phyloP scores from a whole-genome alignment of 2,329 filamentous ascomycete species.

The Stachybotrys echinatus region DNA sequence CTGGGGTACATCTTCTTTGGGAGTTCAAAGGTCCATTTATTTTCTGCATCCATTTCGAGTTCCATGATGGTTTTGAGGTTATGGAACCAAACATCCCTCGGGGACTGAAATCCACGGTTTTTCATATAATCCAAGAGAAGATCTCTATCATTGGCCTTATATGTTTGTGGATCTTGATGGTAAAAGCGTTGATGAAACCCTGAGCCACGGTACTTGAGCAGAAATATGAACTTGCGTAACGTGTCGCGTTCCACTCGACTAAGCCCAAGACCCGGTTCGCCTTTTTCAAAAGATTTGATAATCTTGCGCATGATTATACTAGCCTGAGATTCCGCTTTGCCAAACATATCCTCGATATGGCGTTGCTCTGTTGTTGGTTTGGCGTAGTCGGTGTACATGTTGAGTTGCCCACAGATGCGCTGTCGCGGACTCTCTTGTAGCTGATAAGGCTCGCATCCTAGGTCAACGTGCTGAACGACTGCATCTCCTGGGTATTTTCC shows the following conservation, averaged over 20 bases:
- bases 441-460: slow-evolving; percentile 6
- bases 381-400: slow-evolving; percentile 19
- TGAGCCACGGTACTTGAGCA: slow-evolving; percentile 37
- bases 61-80: slow-evolving; percentile 18
- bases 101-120: slow-evolving; percentile 11
- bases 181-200: slow-evolving; percentile 28
- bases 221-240: slow-evolving; percentile 38
- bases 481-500: slow-evolving; percentile 12
- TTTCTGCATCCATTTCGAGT: slow-evolving; percentile 17
- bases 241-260: slow-evolving; percentile 25
- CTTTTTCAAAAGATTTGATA: not conserved
- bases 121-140: slow-evolving; percentile 16
- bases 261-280: slow-evolving; percentile 15
- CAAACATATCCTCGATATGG: slow-evolving; percentile 16
- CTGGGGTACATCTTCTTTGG: slow-evolving; percentile 12
- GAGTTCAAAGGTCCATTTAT: slow-evolving; percentile 12
- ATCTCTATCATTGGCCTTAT: slow-evolving; percentile 19
- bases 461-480: slow-evolving; percentile 17
- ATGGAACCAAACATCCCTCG: slow-evolving; percentile 22
- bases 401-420: slow-evolving; percentile 14
- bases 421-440: slow-evolving; percentile 13
- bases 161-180: slow-evolving; percentile 23
- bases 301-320: slow-evolving; percentile 22
- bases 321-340: slow-evolving; percentile 13
- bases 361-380: slow-evolving; percentile 11